phyloP scores from a whole-genome alignment of 257 asterid species.

The Gentiana macrophylla region DNA sequence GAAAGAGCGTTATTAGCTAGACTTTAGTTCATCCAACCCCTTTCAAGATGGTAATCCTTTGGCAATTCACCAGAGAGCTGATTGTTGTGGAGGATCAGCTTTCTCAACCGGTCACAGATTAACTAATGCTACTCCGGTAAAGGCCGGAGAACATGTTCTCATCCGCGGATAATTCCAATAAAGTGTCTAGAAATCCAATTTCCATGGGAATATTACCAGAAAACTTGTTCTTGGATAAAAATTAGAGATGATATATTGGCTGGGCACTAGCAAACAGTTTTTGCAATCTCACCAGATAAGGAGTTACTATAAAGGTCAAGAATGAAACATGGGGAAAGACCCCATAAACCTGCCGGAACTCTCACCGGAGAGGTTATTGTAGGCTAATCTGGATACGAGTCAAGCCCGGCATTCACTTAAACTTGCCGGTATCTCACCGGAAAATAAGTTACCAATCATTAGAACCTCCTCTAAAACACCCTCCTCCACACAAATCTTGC shows the following conservation, averaged over 20 bases:
- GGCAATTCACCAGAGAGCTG: slow-evolving; percentile 65
- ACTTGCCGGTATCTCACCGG: slow-evolving; percentile 64
- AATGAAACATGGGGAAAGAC: slow-evolving; percentile 80
- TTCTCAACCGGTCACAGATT: slow-evolving; percentile 76
- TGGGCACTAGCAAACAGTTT: slow-evolving; percentile 67
- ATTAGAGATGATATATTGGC: slow-evolving; percentile 66
- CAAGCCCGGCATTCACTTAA: slow-evolving; percentile 65
- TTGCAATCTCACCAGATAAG: slow-evolving; percentile 67
- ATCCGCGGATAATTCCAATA: slow-evolving; percentile 55
- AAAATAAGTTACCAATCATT: slow-evolving; percentile 53
- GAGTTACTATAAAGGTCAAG: slow-evolving; percentile 68
- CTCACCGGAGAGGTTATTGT: slow-evolving; percentile 62
- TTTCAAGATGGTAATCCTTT: slow-evolving; percentile 53
- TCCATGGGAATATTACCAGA: slow-evolving; percentile 80
- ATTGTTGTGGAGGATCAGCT: slow-evolving; percentile 75
- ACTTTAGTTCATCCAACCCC: slow-evolving; percentile 72
- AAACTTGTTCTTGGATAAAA: slow-evolving; percentile 59
- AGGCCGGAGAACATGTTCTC: slow-evolving; percentile 50
- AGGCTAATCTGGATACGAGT: slow-evolving; percentile 62
- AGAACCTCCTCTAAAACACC: slow-evolving; percentile 61
- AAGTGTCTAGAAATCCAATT: slow-evolving; percentile 56
- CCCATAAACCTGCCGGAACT: slow-evolving; percentile 79
- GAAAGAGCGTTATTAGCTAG: slow-evolving; percentile 66
- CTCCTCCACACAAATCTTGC: slow-evolving; percentile 41
- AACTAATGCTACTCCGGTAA: slow-evolving; percentile 63